Evolutionary conservation across 2,329 filamentous ascomycete genomes (phyloP), one percentile per base, ranked within the genome.

Genomic region (Ceratocystis lukuohia): DNA sequence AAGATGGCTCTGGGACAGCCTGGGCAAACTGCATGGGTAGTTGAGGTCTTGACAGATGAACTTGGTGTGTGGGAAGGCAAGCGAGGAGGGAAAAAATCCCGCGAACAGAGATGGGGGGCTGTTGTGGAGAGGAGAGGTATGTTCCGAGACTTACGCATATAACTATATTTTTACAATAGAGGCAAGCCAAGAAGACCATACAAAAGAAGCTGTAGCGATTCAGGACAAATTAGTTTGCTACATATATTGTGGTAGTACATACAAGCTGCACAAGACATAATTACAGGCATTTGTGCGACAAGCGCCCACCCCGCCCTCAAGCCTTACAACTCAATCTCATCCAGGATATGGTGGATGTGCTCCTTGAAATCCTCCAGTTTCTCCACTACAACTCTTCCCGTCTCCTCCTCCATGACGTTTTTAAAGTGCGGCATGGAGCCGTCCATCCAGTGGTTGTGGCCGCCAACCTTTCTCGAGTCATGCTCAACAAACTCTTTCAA

Each of bases 51-150:
- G 66, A 70, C 82, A 10, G 81, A 84, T 69, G 79, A 81, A 28
- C 66, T 77, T 33, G 80, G 80, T 1, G 70, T 78, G 33, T 81
- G 78, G 79, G 72, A 74, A 41, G 44, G 68, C 30, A 66, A 44
- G 65, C 64, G 28, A 17, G 72, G 70, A 1, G 70, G 56, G 22
- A 75, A 74, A 67, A 74, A 73, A 2, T 70, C 68, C 30, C 75
- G 82, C 64, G 83, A 85, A 73, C 79, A 82, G 75, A 75, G 78
- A 53, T 85, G 82, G 82, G 77, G 74, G 0, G 76, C 77, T 2
- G 76, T 85, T 6, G 77, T 78, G 33, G 71, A 82, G 1, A 72
- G 71, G 8, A 72, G 72, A 2, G 74, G 75, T 5, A 74, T 73
- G 66, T 67, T 83, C 41, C 73, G 76, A 3, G 59, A 61, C 56